phyloP scores from a whole-genome alignment of 2,329 filamentous ascomycete species.

The Xylariales sp. region DNA sequence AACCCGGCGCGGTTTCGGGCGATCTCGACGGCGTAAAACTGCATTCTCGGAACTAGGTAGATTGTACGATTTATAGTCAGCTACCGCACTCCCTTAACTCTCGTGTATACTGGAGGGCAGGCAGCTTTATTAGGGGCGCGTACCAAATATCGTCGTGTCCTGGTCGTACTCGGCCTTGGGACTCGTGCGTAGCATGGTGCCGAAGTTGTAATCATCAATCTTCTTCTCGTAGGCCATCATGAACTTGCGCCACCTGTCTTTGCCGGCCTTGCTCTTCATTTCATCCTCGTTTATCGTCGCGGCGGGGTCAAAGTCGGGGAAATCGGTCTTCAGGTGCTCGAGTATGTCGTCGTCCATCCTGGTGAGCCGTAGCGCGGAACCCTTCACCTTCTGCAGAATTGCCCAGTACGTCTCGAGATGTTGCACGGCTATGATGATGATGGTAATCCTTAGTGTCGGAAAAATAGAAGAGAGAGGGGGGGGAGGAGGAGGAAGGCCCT shows the following conservation, averaged over 20 bases:
- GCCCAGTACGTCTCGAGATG: conserved; percentile 98
- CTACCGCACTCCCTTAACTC: conserved; percentile 49
- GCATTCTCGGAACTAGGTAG: conserved; percentile 69
- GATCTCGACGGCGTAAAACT: conserved; percentile 84
- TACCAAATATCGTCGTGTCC: conserved; percentile 92
- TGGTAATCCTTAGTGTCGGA: conserved; percentile 9
- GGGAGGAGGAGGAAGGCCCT: no score
- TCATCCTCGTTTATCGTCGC: conserved; percentile 86
- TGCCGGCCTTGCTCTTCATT: conserved; percentile 98
- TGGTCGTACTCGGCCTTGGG: conserved; percentile 87
- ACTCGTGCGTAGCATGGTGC: conserved; percentile 86
- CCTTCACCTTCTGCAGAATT: conserved; percentile 90
- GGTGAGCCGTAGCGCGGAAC: conserved; percentile 89
- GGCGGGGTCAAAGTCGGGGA: conserved; percentile 91
- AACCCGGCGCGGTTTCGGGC: conserved; percentile 85
- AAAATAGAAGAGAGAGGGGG: not conserved
- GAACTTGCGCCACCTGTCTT: conserved; percentile 94
- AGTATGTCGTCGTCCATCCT: conserved; percentile 96
- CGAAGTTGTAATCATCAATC: conserved; percentile 98
- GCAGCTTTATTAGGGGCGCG: not conserved
- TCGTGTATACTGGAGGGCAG: not conserved
- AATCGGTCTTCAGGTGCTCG: conserved; percentile 85
- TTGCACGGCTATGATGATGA: conserved; percentile 74
- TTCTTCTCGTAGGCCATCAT: conserved; percentile 94
- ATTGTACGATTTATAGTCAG: conserved; percentile 50